Base-by-base conservation (phyloP, 148 eudicot species). In the Amaranthus palmeri region DNA sequence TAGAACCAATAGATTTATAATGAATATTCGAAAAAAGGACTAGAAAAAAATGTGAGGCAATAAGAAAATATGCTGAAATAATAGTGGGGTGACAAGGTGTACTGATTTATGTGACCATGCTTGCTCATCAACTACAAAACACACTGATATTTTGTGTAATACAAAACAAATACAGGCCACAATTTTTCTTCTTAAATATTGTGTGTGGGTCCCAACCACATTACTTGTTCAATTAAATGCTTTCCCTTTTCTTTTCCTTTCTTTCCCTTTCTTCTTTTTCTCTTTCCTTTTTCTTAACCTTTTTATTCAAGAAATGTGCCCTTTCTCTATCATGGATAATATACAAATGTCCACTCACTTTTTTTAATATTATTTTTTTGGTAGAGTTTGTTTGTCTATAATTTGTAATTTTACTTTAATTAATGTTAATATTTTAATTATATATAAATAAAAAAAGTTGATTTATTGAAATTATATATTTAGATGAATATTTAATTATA, bases 291-390 rank as follows among this genome's bases (percentile, higher is more conserved):
- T 68, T 49, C 8, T 11, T 61, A 61, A 18, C 56, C 71, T 69
- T 79, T 75, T 58, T 54, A 58, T 59, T 50, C 56, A 54, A 51
- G 48, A 70, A 61, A 67, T 71, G 75, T 75, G 72, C 76, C 63
- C 72, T 80, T 75, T 80, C 82, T 71, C 72, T 17, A 54, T 80
- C 82, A 75, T 70, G 68, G 47, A 40, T 60, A 10, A 25, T 18
- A 40, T 73, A 25, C 15, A 61, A 61, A 0, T 64, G 61, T 54
- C 82, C 75, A 65, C 78, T 74, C 63, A 61, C 18, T 46, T 44
- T 70, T 41, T 58, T 40, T 25, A 56, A 56, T 4, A 41, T 25
- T 25, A 25, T 4, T 4, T 44, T 3, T 7, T 1, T n/a, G 36
- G 47, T 44, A 63, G 10, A 44, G 10, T 65, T 65, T 65, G n/a